Conservation (phyloP, 306 rosid genomes). For the Neltuma alba region DNA sequence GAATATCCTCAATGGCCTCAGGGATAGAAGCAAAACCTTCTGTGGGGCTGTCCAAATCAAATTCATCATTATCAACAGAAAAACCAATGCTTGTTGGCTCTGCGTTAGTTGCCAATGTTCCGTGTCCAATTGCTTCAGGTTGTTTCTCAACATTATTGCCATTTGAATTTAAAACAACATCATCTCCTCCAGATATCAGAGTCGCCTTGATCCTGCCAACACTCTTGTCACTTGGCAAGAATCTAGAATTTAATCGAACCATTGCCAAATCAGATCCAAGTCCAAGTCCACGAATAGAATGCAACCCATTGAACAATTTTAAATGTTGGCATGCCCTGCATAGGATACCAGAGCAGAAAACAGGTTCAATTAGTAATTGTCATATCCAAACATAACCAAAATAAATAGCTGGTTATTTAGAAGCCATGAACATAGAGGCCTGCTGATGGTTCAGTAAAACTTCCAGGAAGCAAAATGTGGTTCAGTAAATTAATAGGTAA, state of each 20-base stretch:
- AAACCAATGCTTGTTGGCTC: conserved; percentile 43
- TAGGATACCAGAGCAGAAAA: conserved; percentile 6
- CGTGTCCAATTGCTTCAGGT: conserved; percentile 44
- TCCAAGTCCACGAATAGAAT: conserved; percentile 30
- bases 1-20: conserved; percentile 87
- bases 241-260: conserved; percentile 45
- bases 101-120: conserved; percentile 42
- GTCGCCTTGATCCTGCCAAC: conserved; percentile 50
- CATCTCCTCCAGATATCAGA: conserved; percentile 57
- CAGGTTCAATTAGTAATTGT: conserved; percentile 14
- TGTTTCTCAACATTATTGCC: conserved; percentile 47
- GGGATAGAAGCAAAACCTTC: conserved; percentile 77
- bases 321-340: conserved; percentile 56
- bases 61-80: conserved; percentile 49
- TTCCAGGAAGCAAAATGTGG: neutral
- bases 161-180: conserved; percentile 51
- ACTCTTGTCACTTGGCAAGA: conserved; percentile 40
- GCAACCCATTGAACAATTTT: conserved; percentile 48
- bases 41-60: conserved; percentile 71
- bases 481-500: conserved; percentile 19
- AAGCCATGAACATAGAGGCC: neutral
- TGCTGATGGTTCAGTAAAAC: conserved; percentile 9
- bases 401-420: neutral
- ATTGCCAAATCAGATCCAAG: conserved; percentile 39
- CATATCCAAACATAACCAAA: conserved; percentile 25